phyloP scores from a whole-genome alignment of 306 rosid genomes.

The Dryas octopetala region DNA sequence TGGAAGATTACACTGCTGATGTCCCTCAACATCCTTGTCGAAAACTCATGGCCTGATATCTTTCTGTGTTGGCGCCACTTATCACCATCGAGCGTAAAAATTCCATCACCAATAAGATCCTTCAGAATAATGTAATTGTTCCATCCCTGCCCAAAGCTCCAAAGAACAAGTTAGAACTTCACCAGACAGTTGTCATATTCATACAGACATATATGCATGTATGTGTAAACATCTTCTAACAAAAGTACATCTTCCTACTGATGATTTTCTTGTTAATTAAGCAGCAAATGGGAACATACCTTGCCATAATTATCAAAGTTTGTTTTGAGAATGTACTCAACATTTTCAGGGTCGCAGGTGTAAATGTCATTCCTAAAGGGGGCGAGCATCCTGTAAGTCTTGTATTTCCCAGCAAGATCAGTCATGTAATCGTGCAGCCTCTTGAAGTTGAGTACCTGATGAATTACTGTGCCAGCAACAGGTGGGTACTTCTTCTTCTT shows the following conservation, averaged over 20 bases:
- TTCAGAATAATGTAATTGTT: constrained; percentile 19
- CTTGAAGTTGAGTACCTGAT: constrained; percentile 67
- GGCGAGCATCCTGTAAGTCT: too few relatives aligned
- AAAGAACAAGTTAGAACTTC: too few relatives aligned
- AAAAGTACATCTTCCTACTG: too few relatives aligned
- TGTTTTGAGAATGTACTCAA: too few relatives aligned
- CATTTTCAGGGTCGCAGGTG: too few relatives aligned
- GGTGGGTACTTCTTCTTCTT: constrained; percentile 59
- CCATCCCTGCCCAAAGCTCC: too few relatives aligned
- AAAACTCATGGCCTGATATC: constrained; percentile 68
- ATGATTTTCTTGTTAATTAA: not conserved
- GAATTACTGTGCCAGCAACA: constrained; percentile 62
- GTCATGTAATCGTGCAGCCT: constrained; percentile 80
- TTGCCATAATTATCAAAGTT: too few relatives aligned
- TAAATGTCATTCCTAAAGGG: too few relatives aligned
- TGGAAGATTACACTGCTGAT: constrained; percentile 56
- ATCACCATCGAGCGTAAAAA: constrained; percentile 80
- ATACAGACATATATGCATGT: too few relatives aligned
- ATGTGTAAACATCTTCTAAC: too few relatives aligned
- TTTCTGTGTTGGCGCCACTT: constrained; percentile 87
- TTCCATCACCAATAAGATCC: constrained; percentile 90
- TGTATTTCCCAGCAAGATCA: constrained; percentile 44
- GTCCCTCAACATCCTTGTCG: constrained; percentile 64
- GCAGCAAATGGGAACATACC: too few relatives aligned
- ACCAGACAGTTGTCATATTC: too few relatives aligned